phyloP scores from a whole-genome alignment of 768 basidiomycete species.

The Dentipellis sp. region DNA sequence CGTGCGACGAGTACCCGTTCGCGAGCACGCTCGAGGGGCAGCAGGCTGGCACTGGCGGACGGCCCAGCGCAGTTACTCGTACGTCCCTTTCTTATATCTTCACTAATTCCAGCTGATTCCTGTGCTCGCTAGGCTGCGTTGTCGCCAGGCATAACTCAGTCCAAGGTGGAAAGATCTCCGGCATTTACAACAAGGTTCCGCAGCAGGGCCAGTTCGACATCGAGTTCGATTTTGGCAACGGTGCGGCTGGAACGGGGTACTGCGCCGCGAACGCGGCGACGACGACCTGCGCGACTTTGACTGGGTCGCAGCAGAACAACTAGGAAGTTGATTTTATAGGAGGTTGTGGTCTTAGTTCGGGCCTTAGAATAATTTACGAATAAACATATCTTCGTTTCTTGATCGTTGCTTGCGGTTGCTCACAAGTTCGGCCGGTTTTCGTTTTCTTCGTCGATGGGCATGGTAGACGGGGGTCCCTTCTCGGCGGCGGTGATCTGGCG shows the following conservation, averaged over 20 bases:
- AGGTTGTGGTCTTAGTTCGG: too few species aligned
- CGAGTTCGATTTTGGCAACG: background rate
- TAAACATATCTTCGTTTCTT: too few species aligned
- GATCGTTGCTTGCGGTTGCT: too few species aligned
- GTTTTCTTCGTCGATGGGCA: too few species aligned
- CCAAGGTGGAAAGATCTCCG: background rate
- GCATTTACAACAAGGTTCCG: background rate
- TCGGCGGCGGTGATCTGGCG: slow-evolving; percentile 81
- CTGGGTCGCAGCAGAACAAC: background rate
- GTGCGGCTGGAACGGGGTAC: background rate
- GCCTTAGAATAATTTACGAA: too few species aligned
- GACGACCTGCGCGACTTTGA: background rate
- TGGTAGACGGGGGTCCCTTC: slow-evolving; percentile 81
- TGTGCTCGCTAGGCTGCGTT: background rate
- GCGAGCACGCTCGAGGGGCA: background rate
- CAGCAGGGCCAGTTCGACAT: background rate
- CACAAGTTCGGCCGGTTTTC: too few species aligned
- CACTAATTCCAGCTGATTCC: too few species aligned
- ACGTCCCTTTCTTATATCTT: background rate
- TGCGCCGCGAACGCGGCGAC: background rate
- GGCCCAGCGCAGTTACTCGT: background rate
- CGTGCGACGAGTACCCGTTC: background rate
- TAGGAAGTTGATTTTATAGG: background rate
- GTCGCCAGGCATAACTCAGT: background rate
- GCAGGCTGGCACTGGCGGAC: background rate